A percentile compares a stretch with the other conserved stretches of the same genome.
phyloP scores from a whole-genome alignment of 371 early-diverging fungal genomes.

The Apophysomyces sp. region DNA sequence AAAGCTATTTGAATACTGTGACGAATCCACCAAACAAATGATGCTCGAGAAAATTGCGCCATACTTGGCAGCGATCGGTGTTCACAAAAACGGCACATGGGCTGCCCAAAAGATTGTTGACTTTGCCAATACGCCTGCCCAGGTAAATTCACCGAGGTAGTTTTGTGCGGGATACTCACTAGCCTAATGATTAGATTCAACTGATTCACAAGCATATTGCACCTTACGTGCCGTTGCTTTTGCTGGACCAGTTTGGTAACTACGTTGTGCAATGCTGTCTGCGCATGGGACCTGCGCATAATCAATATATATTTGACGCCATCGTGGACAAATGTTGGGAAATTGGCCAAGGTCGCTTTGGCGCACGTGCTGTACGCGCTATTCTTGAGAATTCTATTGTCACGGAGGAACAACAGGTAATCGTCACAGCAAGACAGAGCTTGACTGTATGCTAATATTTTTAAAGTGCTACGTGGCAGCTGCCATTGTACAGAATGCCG shows the following conservation, averaged over 20 bases:
- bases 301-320: slow-evolving; percentile 84
- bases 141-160: background rate
- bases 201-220: slow-evolving; percentile 42
- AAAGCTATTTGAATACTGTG: slow-evolving; percentile 66
- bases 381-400: slow-evolving; percentile 73
- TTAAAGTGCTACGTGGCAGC: slow-evolving; percentile 82
- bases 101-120: slow-evolving; percentile 87
- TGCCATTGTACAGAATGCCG: slow-evolving; percentile 80
- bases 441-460: background rate
- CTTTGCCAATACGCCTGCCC: slow-evolving; percentile 47
- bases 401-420: slow-evolving; percentile 35
- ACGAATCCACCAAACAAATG: slow-evolving; percentile 42
- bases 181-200: slow-evolving; percentile 7
- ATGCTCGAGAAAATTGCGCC: slow-evolving; percentile 57
- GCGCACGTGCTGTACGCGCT: slow-evolving; percentile 81
- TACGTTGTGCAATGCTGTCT: slow-evolving; percentile 89
- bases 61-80: slow-evolving; percentile 74
- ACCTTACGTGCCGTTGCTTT: slow-evolving; percentile 69
- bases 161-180: background rate
- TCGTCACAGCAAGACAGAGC: background rate
- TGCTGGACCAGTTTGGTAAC: slow-evolving; percentile 87
- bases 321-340: slow-evolving; percentile 72
- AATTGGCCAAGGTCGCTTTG: slow-evolving; percentile 80
- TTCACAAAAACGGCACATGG: slow-evolving; percentile 92
- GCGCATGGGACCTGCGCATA: slow-evolving; percentile 57